Conservation (phyloP, 1,284 basidiomycete genomes). For the Cerioporus squamosus region DNA sequence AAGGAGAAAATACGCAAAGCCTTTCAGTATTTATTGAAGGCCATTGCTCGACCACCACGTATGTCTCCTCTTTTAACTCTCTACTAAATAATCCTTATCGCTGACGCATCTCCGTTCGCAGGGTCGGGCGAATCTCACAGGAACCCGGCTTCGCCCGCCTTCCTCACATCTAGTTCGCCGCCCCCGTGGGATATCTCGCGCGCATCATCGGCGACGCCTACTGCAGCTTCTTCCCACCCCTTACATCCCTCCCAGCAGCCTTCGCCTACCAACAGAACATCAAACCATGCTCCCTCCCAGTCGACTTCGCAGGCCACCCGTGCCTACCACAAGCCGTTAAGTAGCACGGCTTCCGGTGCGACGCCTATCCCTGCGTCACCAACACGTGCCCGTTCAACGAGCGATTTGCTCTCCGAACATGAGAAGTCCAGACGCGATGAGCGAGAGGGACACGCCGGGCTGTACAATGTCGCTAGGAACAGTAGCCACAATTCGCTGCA, state of each 20-base stretch:
- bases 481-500: conserved; percentile 28
- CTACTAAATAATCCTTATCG: not conserved
- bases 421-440: conserved; percentile 45
- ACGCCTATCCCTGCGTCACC: conserved; percentile 41
- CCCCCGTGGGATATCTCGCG: conserved; percentile 58
- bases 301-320: conserved; percentile 35
- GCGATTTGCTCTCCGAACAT: conserved; percentile 55
- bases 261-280: conserved; percentile 31
- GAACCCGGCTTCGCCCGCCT: conserved; percentile 74
- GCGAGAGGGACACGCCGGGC: conserved; percentile 26
- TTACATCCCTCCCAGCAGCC: conserved; percentile 33
- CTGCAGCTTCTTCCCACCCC: conserved; percentile 42
- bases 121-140: conserved; percentile 40
- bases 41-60: conserved; percentile 61
- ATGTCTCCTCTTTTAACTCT: not conserved
- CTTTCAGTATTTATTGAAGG: conserved; percentile 69
- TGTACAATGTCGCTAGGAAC: conserved; percentile 18
- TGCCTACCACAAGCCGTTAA: conserved; percentile 22
- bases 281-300: conserved; percentile 33
- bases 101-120: not conserved
- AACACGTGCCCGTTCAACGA: conserved; percentile 57
- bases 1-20: conserved; percentile 66
- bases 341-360: conserved; percentile 7
- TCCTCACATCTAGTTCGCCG: conserved; percentile 46
- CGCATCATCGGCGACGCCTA: conserved; percentile 53